Evolutionary conservation across 2,329 filamentous ascomycete genomes (phyloP), one percentile per base, ranked within the genome.

Genomic region (Knufia fluminis): DNA sequence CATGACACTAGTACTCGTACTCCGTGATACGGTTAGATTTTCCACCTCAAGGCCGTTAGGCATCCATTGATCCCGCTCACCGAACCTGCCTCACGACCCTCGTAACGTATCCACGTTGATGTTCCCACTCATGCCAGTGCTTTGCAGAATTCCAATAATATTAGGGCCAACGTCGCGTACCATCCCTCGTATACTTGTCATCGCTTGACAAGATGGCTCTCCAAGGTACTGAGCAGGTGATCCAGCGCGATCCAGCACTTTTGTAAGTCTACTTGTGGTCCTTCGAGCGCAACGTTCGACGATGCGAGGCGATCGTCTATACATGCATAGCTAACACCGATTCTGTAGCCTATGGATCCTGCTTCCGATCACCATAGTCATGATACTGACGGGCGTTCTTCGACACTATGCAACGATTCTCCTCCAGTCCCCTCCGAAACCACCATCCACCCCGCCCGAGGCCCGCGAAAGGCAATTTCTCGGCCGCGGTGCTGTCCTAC

Each of bases 341-440:
- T 14, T 23, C 28, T 31, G 20, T 45, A 98, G 92, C 73, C 97
- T 96, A 77, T 98, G 92, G 92, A 98, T 98, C 70, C 77, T 98
- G 53, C 83, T 96, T 56, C 92, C 92, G 54, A 98, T 98, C 68
- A 95, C 91, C 41, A 77, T 95, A 61, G 92, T 98, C 65, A 98
- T 98, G 94, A 83, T 98, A 57, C 72, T 98, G 55, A 98, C 92
- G 14, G 92, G 92, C 62, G 82, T 98, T 50, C 82, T 98, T 51
- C 90, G 92, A 59, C 92, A 98, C 73, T 98, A 97, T 68, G 90
- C 88, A 48, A 88, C 86, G 52, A 84, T 94, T n/a, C 79, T 98
- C 51, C 86, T 98, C 71, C 82, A 88, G 61, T 80, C 80, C 1
- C 73, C 85, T 4, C 90, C 92, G 14, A 97, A 97, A 72, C 77